A percentile compares a stretch with the other conserved stretches of the same genome.
These are phyloP conservation scores for Arthrobotrys entomopaga DNA, from an alignment of 2,329 filamentous ascomycete species.

Conservation along the genomic window DNA sequence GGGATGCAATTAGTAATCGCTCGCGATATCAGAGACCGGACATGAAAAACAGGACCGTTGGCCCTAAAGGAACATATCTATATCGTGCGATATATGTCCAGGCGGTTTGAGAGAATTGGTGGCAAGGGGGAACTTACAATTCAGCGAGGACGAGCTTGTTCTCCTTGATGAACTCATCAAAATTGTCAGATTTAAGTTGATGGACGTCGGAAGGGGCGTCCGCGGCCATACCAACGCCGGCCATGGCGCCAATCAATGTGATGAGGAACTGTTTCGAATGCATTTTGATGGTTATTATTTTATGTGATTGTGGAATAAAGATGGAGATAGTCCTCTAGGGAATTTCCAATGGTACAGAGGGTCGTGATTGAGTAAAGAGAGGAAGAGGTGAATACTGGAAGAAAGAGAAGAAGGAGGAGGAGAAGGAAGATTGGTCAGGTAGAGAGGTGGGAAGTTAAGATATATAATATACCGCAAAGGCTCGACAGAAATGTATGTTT, in stretches of 20 bases:
- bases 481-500: not conserved
- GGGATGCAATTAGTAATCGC: conserved; percentile 61
- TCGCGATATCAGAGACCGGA: not conserved
- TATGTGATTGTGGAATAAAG: conserved; percentile 18
- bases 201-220: conserved; percentile 78
- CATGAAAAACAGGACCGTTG: not conserved
- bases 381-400: conserved; percentile 24
- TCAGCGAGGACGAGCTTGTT: conserved; percentile 93
- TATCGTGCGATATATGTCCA: no score
- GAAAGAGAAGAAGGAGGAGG: conserved; percentile 23
- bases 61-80: not conserved
- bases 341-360: conserved; percentile 15
- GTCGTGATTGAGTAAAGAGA: conserved; percentile 12
- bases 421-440: conserved; percentile 33
- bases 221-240: conserved; percentile 70
- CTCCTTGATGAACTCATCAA: conserved; percentile 83
- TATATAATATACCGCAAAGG: conserved; percentile 7
- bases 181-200: conserved; percentile 85
- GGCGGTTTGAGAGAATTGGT: not conserved
- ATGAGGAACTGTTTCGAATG: conserved; percentile 41
- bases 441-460: conserved; percentile 20
- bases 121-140: conserved; percentile 71
- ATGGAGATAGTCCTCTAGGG: conserved; percentile 8
- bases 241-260: conserved; percentile 63
- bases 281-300: conserved; percentile 37